Conservation (phyloP, 2,329 filamentous ascomycete genomes). For the Lecanicillium sp. region DNA sequence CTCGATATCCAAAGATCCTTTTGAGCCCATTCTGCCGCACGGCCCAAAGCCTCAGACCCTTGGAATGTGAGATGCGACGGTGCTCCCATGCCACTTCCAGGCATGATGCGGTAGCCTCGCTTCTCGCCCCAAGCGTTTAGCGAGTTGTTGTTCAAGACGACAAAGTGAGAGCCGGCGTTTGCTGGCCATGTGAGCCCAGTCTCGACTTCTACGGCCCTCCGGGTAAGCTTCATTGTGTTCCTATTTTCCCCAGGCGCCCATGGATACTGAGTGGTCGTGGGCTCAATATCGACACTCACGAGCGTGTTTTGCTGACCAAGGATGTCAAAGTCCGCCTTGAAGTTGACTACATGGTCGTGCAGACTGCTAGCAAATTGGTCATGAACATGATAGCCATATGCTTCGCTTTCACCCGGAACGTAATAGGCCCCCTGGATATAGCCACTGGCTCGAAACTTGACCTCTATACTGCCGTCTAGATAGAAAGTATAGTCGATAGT, state of each 20-base stretch:
- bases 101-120: constrained; percentile 39
- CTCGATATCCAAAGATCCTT: constrained; percentile 5
- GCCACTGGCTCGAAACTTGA: constrained; percentile 44
- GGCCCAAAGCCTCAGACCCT: constrained; percentile 18
- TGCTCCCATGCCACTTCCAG: constrained; percentile 1
- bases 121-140: constrained; percentile 43
- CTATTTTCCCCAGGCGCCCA: constrained; percentile 39
- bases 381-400: constrained; percentile 43
- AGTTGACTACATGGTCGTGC: constrained; percentile 50
- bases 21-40: constrained; percentile 19
- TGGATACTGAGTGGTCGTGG: constrained; percentile 28
- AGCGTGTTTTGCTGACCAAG: constrained; percentile 38
- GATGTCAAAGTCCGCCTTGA: constrained; percentile 47
- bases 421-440: constrained; percentile 45
- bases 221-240: constrained; percentile 44
- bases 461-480: constrained; percentile 41
- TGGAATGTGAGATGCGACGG: constrained; percentile 3
- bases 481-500: constrained; percentile 43
- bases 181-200: constrained; percentile 38
- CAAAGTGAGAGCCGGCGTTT: constrained; percentile 38
- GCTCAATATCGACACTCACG: constrained; percentile 25
- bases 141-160: constrained; percentile 42
- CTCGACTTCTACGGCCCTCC: constrained; percentile 34
- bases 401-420: constrained; percentile 33
- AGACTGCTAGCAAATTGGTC: constrained; percentile 39